Base-by-base conservation (phyloP, 148 eudicot genomes). In the Pharnaceum exiguum region DNA sequence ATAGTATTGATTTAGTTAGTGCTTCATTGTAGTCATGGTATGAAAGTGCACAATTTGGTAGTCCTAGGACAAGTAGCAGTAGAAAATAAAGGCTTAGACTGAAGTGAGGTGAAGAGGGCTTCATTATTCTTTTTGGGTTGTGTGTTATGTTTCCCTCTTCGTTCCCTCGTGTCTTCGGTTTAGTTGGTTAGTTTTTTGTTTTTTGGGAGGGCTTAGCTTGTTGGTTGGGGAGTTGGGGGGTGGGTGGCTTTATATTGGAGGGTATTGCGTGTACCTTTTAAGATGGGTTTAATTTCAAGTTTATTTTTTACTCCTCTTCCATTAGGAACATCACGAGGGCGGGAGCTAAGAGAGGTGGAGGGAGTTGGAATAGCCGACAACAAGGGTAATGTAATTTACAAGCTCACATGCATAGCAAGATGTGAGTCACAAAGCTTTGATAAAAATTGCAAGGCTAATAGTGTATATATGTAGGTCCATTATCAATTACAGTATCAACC, bases 11-110 rank as follows among this genome's bases (percentile, higher is more conserved):
- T 56, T 89, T 89, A 0, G 80, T 43, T 22, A 89, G 68, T 42
- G 96, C 96, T 5, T 83, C 84, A 2, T 61, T 55, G 72, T 89
- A 89, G 11, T 86, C 70, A 25, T 68, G 95, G 69, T 75, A 73
- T 1, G 64, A 70, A 11, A 10, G 1, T 3, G 51, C 74, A 52
- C 32, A 15, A 19, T 8, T 42, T n/a, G 68, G 59, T 21, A 40
- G 19, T 3, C 43, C 51, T 48, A 40, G 51, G 2, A 62, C 12
- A 2, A 51, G 11, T 12, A 50, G 51, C 1, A 71, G 15, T 0
- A 66, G 35, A 10, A 65, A 6, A 18, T 35, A 13, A 8, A 61
- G 50, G 40, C 63, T 56, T 35, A 68, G 53, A 24, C 49, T 45
- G 6, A 35, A 16, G 23, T 33, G 10, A 33, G 37, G 9, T 30